phyloP scores from a whole-genome alignment of 1,139 yeast species.

The Zygosaccharomyces pseudobailii region DNA sequence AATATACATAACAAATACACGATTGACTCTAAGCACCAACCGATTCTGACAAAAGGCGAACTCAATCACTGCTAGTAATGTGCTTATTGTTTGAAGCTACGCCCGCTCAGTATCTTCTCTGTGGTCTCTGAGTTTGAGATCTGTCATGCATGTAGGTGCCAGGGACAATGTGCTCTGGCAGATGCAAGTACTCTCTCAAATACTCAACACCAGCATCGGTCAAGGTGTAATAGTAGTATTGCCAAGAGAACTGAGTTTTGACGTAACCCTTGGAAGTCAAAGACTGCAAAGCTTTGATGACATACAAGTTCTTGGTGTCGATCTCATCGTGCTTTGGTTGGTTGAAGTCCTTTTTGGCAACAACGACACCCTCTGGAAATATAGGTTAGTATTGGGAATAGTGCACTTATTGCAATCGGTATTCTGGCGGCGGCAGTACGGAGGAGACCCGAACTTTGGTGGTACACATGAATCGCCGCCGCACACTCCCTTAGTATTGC shows the following conservation, averaged over 20 bases:
- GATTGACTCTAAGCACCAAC: conserved; percentile 6
- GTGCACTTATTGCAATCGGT: not conserved
- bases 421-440: not conserved
- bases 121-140: conserved; percentile 69
- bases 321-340: conserved; percentile 97
- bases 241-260: conserved; percentile 99
- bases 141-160: conserved; percentile 96
- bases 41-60: conserved; percentile 2
- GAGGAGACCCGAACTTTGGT: no score
- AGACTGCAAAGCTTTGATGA: conserved; percentile 99
- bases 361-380: conserved; percentile 92
- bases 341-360: conserved; percentile 98
- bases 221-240: conserved; percentile 99
- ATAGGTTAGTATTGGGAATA: not conserved
- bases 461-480: no score
- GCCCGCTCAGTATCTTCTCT: conserved; percentile 42
- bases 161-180: conserved; percentile 98
- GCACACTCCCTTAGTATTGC: not conserved
- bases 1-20: conserved; percentile 14
- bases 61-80: conserved; percentile 1
- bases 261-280: conserved; percentile 98
- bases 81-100: conserved; percentile 3
- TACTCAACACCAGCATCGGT: conserved; percentile 99
- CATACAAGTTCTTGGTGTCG: conserved; percentile 95
- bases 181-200: conserved; percentile 97